Conservation (phyloP, 768 basidiomycete species). For the Hericium alpestre region DNA sequence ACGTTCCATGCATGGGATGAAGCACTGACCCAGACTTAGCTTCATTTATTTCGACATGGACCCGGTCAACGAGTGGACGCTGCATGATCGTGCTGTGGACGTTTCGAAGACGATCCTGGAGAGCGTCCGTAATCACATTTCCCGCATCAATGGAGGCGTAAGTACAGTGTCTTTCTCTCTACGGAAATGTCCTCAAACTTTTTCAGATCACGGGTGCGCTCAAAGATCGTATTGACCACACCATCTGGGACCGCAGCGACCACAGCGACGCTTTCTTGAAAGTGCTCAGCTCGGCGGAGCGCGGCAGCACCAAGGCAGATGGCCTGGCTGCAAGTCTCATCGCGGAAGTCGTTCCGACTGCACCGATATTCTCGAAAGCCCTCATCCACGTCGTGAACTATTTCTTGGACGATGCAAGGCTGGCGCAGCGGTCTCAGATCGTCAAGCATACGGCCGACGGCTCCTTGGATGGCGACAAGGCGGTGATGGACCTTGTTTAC, state of each 20-base stretch:
- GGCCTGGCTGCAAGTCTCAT: slow-evolving; percentile 41
- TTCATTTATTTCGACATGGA: slow-evolving; percentile 27
- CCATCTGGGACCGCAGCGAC: slow-evolving; percentile 14
- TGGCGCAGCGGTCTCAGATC: not conserved
- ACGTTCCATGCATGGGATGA: not conserved
- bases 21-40: slow-evolving; percentile 14
- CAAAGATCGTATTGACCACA: slow-evolving; percentile 13
- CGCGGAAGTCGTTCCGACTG: slow-evolving; percentile 44
- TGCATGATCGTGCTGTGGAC: slow-evolving; percentile 18
- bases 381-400: slow-evolving; percentile 50
- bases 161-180: not conserved
- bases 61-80: slow-evolving; percentile 22
- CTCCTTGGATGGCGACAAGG: not conserved
- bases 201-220: slow-evolving; percentile 2
- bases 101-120: slow-evolving; percentile 19
- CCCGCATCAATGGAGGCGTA: slow-evolving; percentile 1
- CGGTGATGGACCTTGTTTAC: slow-evolving; percentile 8
- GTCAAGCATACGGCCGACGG: not conserved
- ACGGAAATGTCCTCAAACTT: not conserved
- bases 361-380: slow-evolving; percentile 43
- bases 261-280: slow-evolving; percentile 8
- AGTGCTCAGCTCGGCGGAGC: slow-evolving; percentile 5
- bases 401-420: slow-evolving; percentile 29
- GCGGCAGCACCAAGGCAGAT: slow-evolving; percentile 14
- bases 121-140: slow-evolving; percentile 14